A percentile compares a stretch with the other conserved stretches of the same genome.
Evolutionary conservation across 2,329 filamentous ascomycete species (phyloP).

Genomic region (Chrysosporium keratinophilum): DNA sequence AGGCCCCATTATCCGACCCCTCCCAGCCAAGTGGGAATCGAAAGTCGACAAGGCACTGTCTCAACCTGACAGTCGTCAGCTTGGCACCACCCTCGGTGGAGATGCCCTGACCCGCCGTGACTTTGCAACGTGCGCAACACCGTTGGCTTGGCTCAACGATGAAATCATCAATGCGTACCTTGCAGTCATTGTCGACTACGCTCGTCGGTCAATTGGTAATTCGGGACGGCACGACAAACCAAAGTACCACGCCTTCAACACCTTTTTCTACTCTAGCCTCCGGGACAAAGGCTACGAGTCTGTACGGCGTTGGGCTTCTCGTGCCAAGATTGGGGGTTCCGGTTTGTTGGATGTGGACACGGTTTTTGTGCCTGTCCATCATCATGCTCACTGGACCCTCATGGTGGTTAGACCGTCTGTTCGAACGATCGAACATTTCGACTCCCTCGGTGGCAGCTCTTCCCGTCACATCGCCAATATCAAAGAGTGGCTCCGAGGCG

Average conservation of each 20-base stretch:
- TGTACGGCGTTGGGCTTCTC: slow-evolving; percentile 36
- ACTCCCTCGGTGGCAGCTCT: slow-evolving; percentile 33
- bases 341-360: slow-evolving; percentile 37
- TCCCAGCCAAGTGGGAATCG: slow-evolving; percentile 30
- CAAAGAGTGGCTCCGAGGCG: slow-evolving; percentile 35
- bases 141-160: slow-evolving; percentile 37
- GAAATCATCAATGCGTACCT: slow-evolving; percentile 40
- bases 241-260: slow-evolving; percentile 36
- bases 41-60: slow-evolving; percentile 26
- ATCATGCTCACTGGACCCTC: slow-evolving; percentile 40
- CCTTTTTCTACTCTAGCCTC: slow-evolving; percentile 38
- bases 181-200: slow-evolving; percentile 32
- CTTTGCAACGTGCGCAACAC: slow-evolving; percentile 29
- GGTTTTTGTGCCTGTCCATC: slow-evolving; percentile 41
- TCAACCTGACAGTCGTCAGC: slow-evolving; percentile 18
- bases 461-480: slow-evolving; percentile 26
- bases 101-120: slow-evolving; percentile 29
- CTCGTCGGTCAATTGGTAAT: slow-evolving; percentile 27
- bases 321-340: slow-evolving; percentile 40
- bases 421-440: slow-evolving; percentile 40
- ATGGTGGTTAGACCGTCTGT: slow-evolving; percentile 36
- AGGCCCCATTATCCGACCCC: slow-evolving; percentile 27
- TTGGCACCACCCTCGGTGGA: slow-evolving; percentile 28
- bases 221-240: slow-evolving; percentile 27
- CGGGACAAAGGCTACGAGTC: slow-evolving; percentile 32